phyloP scores from a whole-genome alignment of 83 land plant species.

The Isoetes engelmannii region DNA sequence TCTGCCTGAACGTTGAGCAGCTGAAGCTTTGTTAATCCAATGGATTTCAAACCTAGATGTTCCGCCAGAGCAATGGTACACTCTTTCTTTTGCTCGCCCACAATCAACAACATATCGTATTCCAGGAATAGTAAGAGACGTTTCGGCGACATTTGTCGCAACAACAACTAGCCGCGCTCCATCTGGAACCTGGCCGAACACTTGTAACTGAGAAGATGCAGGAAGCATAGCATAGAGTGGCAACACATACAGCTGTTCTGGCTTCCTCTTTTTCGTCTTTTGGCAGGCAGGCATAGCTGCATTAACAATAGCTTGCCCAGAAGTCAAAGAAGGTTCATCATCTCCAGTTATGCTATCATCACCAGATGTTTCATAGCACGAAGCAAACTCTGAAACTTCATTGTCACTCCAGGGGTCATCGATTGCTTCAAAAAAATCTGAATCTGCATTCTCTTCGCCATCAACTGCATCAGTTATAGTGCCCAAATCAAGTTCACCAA shows the following conservation, averaged over 20 bases:
- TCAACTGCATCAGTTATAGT: conserved; percentile 7
- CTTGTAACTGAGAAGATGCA: conserved; percentile 77
- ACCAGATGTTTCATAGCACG: conserved; percentile 57
- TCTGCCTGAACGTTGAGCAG: conserved; percentile 93
- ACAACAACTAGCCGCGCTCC: conserved; percentile 83
- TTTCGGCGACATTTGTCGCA: conserved; percentile 97
- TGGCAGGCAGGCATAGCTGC: neutral
- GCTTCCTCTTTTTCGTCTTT: neutral
- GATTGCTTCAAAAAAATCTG: conserved; percentile 10
- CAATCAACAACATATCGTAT: conserved; percentile 92
- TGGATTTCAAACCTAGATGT: conserved; percentile 73
- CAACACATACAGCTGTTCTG: conserved; percentile 54
- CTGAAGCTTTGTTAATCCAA: conserved; percentile 99
- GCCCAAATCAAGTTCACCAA: conserved; percentile 15
- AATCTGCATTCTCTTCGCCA: conserved; percentile 16
- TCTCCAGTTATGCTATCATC: conserved; percentile 12
- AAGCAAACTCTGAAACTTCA: conserved; percentile 29
- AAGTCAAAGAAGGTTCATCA: neutral
- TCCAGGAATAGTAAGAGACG: conserved; percentile 93
- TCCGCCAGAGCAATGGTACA: conserved; percentile 59
- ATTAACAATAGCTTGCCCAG: neutral
- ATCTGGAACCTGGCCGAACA: conserved; percentile 65
- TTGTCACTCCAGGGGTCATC: conserved; percentile 18
- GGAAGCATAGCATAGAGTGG: conserved; percentile 95
- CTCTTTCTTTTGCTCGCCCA: conserved; percentile 88